Percentiles rank a stretch among this genome's conserved stretches.
These are phyloP conservation scores for Nematocida homosporus DNA, from an alignment of 371 early-diverging fungal genomes.

Conservation along the genomic window DNA sequence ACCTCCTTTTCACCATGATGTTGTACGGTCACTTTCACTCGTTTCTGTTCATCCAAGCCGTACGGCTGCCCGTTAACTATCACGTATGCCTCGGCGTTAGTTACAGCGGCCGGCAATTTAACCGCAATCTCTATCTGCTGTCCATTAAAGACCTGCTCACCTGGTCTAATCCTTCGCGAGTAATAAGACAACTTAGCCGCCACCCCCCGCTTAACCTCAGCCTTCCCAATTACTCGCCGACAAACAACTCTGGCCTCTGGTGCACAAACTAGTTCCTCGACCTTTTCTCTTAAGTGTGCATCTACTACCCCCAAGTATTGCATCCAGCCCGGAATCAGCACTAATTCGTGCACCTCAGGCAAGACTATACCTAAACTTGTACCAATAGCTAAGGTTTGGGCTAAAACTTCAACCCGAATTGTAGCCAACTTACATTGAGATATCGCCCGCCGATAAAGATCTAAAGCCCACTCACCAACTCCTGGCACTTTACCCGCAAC, in stretches of 20 bases:
- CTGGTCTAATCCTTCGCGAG: background rate
- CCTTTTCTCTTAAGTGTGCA: background rate
- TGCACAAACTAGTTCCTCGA: background rate
- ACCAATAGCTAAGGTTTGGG: background rate
- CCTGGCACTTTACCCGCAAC: background rate
- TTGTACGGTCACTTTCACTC: background rate
- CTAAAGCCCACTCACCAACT: background rate
- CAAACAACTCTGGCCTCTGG: background rate
- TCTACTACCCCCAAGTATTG: background rate
- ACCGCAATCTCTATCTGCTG: background rate
- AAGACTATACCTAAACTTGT: background rate
- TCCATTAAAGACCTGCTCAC: background rate
- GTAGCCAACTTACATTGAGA: background rate
- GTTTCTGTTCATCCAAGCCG: background rate
- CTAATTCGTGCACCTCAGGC: background rate
- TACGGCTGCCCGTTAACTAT: background rate
- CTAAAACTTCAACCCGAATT: background rate
- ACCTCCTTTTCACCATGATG: background rate
- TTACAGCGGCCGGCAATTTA: background rate
- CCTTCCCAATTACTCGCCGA: background rate
- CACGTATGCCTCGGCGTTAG: background rate
- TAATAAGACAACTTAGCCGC: background rate
- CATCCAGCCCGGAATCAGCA: background rate
- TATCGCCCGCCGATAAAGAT: background rate
- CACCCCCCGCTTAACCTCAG: background rate